These are phyloP conservation scores for Paraphaeosphaeria sporulosa DNA, from an alignment of 2,329 filamentous ascomycete genomes.

Conservation along the genomic window DNA sequence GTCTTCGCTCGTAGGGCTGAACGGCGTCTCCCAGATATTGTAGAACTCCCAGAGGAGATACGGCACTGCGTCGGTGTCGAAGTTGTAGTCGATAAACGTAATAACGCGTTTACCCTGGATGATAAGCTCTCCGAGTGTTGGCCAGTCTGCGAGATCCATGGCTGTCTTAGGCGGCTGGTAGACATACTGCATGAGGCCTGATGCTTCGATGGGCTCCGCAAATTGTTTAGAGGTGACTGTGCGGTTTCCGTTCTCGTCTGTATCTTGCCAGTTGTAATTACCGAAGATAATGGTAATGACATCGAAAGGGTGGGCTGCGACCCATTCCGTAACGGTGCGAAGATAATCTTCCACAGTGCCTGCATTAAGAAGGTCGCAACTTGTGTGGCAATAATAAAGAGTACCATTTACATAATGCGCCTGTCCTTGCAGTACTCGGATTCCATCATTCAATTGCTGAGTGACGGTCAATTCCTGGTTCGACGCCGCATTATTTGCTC, in stretches of 20 bases:
- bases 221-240: slow-evolving; percentile 72
- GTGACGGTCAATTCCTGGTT: slow-evolving; percentile 50
- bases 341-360: slow-evolving; percentile 82
- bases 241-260: slow-evolving; percentile 35
- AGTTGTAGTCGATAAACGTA: slow-evolving; percentile 56
- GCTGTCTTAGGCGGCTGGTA: slow-evolving; percentile 79
- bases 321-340: slow-evolving; percentile 73
- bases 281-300: slow-evolving; percentile 88
- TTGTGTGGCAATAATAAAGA: slow-evolving; percentile 84
- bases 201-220: slow-evolving; percentile 71
- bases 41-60: slow-evolving; percentile 90
- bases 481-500: slow-evolving; percentile 42
- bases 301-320: slow-evolving; percentile 81
- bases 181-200: slow-evolving; percentile 76
- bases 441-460: slow-evolving; percentile 50
- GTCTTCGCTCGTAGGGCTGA: slow-evolving; percentile 70
- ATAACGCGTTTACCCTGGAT: slow-evolving; percentile 47
- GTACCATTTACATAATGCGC: slow-evolving; percentile 65
- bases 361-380: slow-evolving; percentile 82
- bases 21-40: slow-evolving; percentile 92
- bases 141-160: slow-evolving; percentile 83
- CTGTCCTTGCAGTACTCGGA: slow-evolving; percentile 65
- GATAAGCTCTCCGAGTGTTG: slow-evolving; percentile 73
- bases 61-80: slow-evolving; percentile 78
- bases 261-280: slow-evolving; percentile 66